Conservation (phyloP, 257 asterid species). For the Thymus quinquecostatus region DNA sequence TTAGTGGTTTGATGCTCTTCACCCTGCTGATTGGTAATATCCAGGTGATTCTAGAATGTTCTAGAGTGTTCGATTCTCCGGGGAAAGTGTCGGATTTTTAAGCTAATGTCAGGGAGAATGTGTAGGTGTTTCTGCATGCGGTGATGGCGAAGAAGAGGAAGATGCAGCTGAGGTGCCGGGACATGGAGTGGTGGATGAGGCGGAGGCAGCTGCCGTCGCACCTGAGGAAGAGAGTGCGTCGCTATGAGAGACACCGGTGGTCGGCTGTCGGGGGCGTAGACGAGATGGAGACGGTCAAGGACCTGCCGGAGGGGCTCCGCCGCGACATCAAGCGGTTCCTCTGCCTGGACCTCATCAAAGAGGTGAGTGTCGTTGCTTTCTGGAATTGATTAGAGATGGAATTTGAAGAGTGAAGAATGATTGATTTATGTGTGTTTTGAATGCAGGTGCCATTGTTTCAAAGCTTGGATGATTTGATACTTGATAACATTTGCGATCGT, state of each 20-base stretch:
- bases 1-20: slow-evolving; percentile 88
- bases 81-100: no score
- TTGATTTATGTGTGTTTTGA: not conserved
- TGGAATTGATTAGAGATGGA: not conserved
- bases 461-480: slow-evolving; percentile 83
- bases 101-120: not conserved
- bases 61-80: no score
- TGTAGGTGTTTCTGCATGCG: slow-evolving; percentile 85
- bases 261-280: slow-evolving; percentile 76
- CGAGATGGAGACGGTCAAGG: slow-evolving; percentile 74
- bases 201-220: slow-evolving; percentile 84
- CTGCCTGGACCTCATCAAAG: slow-evolving; percentile 74
- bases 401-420: not conserved
- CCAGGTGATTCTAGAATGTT: slow-evolving; percentile 54
- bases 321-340: slow-evolving; percentile 93
- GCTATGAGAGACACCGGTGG: slow-evolving; percentile 80
- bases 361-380: slow-evolving; percentile 44
- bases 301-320: slow-evolving; percentile 88
- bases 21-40: slow-evolving; percentile 91
- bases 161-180: slow-evolving; percentile 88
- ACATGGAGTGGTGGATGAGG: slow-evolving; percentile 99
- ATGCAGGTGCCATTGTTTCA: slow-evolving; percentile 83
- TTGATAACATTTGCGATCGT: slow-evolving; percentile 96
- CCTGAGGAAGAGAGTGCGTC: slow-evolving; percentile 78
- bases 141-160: slow-evolving; percentile 92